phyloP scores from a whole-genome alignment of 805 yeast species.

The Candida takata region DNA sequence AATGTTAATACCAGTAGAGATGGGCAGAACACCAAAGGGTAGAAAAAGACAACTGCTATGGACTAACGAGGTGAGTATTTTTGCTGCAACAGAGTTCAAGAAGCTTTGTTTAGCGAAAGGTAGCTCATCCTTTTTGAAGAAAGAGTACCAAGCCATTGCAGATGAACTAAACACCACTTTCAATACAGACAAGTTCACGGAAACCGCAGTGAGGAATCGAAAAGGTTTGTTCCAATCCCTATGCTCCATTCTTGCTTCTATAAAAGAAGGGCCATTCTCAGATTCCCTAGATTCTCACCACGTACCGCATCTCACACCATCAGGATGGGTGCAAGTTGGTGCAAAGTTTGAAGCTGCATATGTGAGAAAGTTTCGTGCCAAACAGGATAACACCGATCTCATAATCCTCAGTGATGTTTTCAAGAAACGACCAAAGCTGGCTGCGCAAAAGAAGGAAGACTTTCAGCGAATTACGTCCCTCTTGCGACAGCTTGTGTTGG shows the following conservation, averaged over 20 bases:
- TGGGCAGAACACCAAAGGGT: no score
- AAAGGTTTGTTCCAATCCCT: conserved; percentile 14
- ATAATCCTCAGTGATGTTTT: conserved; percentile 10
- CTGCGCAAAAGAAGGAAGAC: background rate
- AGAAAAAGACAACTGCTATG: conserved; percentile 9
- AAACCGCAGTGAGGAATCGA: conserved; percentile 14
- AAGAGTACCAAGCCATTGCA: conserved; percentile 12
- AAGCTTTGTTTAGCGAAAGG: conserved; percentile 5
- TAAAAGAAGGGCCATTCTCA: conserved; percentile 3
- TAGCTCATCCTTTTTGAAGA: conserved; percentile 14
- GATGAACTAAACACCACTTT: conserved; percentile 6
- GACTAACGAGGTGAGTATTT: conserved; percentile 12
- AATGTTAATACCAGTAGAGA: no score
- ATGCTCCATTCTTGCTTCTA: conserved; percentile 9
- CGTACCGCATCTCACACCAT: conserved; percentile 6
- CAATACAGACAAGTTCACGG: conserved; percentile 7
- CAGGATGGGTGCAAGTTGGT: conserved; percentile 7
- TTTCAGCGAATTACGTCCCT: background rate
- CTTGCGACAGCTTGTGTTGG: no score
- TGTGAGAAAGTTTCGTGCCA: conserved; percentile 11
- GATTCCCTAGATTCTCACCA: conserved; percentile 4
- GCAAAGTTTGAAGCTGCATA: conserved; percentile 13
- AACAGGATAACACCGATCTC: conserved; percentile 11
- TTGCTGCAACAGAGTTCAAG: conserved; percentile 12
- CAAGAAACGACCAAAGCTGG: conserved; percentile 5